Evolutionary conservation across 2,329 filamentous ascomycete species (phyloP).

Genomic region (Calonectria henricotiae): DNA sequence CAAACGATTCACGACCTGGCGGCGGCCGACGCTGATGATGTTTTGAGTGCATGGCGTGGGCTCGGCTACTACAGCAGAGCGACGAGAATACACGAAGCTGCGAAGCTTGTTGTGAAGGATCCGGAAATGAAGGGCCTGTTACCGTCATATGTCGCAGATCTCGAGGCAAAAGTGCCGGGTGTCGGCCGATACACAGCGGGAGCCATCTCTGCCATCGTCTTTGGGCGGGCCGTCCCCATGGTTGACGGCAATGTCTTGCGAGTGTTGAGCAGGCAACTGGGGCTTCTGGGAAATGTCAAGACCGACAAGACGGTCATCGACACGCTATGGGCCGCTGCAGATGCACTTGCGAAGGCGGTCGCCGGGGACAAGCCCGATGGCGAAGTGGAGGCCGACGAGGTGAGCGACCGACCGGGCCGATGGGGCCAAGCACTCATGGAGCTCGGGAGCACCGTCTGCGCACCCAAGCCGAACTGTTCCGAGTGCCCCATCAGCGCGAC

Average conservation of each 20-base stretch:
- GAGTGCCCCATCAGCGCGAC: constrained; percentile 68
- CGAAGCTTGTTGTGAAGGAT: constrained; percentile 67
- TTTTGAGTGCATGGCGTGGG: constrained; percentile 73
- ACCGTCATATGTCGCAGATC: constrained; percentile 63
- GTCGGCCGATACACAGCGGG: constrained; percentile 77
- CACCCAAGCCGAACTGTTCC: constrained; percentile 72
- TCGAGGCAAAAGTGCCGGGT: constrained; percentile 70
- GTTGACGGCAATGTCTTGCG: constrained; percentile 77
- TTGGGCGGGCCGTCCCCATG: constrained; percentile 73
- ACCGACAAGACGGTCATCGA: constrained; percentile 69
- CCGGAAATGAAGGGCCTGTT: constrained; percentile 64
- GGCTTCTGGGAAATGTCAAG: constrained; percentile 72
- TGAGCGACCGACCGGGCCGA: constrained; percentile 69
- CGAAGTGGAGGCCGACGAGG: constrained; percentile 44
- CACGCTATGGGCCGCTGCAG: constrained; percentile 73
- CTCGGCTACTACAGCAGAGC: constrained; percentile 78
- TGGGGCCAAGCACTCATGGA: constrained; percentile 80
- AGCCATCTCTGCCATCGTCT: constrained; percentile 76
- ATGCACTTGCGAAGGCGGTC: constrained; percentile 69
- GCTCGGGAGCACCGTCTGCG: constrained; percentile 75
- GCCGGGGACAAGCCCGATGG: constrained; percentile 58
- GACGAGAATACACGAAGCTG: constrained; percentile 72
- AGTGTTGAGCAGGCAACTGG: constrained; percentile 74
- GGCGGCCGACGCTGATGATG: constrained; percentile 69
- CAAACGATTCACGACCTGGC: constrained; percentile 73